A percentile compares a stretch with the other conserved stretches of the same genome.
These are phyloP conservation scores for Daldinia vernicosa DNA, from an alignment of 495 filamentous ascomycete genomes.

Conservation along the genomic window DNA sequence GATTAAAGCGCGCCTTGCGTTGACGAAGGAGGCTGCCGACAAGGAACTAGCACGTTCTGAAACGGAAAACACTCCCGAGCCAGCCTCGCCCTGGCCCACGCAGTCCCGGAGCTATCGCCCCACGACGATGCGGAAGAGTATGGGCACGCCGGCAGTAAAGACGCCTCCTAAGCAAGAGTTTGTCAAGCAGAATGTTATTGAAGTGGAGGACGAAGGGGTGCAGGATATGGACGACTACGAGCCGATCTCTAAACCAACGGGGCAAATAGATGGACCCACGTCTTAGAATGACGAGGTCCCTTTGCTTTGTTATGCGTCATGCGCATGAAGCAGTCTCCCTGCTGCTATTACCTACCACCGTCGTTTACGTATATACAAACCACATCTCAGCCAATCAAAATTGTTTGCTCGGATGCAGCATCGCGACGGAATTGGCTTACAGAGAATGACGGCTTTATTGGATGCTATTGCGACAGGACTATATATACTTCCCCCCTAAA, in stretches of 20 bases:
- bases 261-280: conserved; percentile 33
- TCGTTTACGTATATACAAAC: conserved; percentile 18
- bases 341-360: conserved; percentile 1
- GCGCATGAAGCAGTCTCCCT: conserved; percentile 13
- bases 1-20: conserved; percentile 66
- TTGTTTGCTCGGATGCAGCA: conserved; percentile 29
- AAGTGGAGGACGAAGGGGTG: conserved; percentile 52
- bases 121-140: conserved; percentile 47
- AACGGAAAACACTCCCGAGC: conserved; percentile 46
- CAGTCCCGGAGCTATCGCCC: conserved; percentile 47
- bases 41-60: conserved; percentile 65
- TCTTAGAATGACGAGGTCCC: conserved; percentile 26
- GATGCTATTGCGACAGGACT: conserved; percentile 8
- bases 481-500: neutral
- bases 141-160: conserved; percentile 34
- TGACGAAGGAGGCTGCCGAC: conserved; percentile 67
- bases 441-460: conserved; percentile 22
- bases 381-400: conserved; percentile 1
- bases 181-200: conserved; percentile 40
- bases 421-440: conserved; percentile 40
- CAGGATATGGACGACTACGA: conserved; percentile 51
- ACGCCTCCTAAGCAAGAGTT: conserved; percentile 40
- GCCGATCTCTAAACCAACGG: conserved; percentile 39
- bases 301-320: conserved; percentile 8
- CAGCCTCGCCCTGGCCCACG: conserved; percentile 33